These are phyloP conservation scores for Lasiosphaeria miniovina DNA, from an alignment of 495 filamentous ascomycete genomes.

Conservation along the genomic window DNA sequence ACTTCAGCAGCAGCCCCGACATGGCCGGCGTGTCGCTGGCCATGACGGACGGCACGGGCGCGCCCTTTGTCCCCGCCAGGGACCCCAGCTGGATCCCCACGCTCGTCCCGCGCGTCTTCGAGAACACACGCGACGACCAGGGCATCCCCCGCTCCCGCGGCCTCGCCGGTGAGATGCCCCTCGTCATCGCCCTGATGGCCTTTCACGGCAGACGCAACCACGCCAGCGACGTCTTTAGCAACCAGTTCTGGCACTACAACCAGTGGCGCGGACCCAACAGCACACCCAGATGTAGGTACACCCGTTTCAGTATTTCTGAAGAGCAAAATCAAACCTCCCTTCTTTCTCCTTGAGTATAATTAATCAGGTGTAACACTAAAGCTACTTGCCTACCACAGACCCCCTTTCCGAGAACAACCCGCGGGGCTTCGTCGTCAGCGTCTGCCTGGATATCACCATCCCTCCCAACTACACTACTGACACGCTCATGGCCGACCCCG, in stretches of 20 bases:
- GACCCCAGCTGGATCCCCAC: conserved; percentile 32
- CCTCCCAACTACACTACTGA: not conserved
- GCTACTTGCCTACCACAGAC: not conserved
- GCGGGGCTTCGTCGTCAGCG: conserved; percentile 26
- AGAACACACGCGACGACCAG: conserved; percentile 8
- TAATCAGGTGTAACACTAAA: no score
- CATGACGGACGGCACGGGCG: not conserved
- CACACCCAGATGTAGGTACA: conserved; percentile 24
- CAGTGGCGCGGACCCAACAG: conserved; percentile 15
- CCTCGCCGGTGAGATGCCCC: conserved; percentile 28
- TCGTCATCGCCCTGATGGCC: conserved; percentile 31
- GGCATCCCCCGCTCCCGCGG: conserved; percentile 17
- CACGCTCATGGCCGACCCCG: not conserved
- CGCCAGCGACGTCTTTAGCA: conserved; percentile 22
- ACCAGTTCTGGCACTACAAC: conserved; percentile 13
- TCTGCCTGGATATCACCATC: conserved; percentile 17
- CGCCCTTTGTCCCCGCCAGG: conserved; percentile 19
- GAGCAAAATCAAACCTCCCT: not conserved
- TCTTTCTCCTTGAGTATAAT: not conserved
- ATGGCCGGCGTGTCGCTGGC: conserved; percentile 21
- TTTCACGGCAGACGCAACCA: conserved; percentile 17
- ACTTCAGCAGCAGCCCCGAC: conserved; percentile 17
- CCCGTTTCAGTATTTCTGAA: not conserved
- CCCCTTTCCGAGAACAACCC: conserved; percentile 13
- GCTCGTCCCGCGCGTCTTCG: conserved; percentile 30